A percentile compares a stretch with the other conserved stretches of the same genome.
phyloP scores from a whole-genome alignment of 805 yeast genomes.

The Ogataea neopini region DNA sequence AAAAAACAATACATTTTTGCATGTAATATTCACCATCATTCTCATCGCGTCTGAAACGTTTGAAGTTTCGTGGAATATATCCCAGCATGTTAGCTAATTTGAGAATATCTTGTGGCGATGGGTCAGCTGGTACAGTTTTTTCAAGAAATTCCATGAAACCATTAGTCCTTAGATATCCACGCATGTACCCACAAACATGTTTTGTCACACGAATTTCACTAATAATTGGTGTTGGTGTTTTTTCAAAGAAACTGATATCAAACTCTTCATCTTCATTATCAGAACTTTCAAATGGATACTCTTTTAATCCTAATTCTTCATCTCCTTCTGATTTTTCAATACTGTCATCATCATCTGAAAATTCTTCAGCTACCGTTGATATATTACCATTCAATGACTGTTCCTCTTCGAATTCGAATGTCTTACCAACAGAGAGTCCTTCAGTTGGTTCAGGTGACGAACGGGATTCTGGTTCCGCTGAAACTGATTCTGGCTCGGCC shows the following conservation, averaged over 20 bases:
- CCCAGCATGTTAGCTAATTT: slow-evolving; percentile 65
- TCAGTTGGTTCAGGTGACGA: slow-evolving; percentile 6
- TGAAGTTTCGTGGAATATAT: slow-evolving; percentile 35
- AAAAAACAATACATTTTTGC: slow-evolving; percentile 42
- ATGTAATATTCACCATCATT: slow-evolving; percentile 18
- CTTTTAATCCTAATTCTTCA: slow-evolving; percentile 10
- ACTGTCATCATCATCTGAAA: slow-evolving; percentile 6
- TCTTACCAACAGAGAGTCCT: slow-evolving; percentile 15
- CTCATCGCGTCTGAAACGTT: slow-evolving; percentile 13
- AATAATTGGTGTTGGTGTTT: slow-evolving; percentile 23
- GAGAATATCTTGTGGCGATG: slow-evolving; percentile 57
- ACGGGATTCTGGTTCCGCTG: slow-evolving; percentile 1
- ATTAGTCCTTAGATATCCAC: slow-evolving; percentile 53
- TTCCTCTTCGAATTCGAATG: slow-evolving; percentile 7
- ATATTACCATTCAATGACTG: slow-evolving; percentile 1
- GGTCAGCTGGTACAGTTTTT: slow-evolving; percentile 59
- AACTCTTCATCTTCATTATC: slow-evolving; percentile 8
- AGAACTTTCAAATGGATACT: slow-evolving; percentile 7
- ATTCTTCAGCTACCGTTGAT: slow-evolving; percentile 3
- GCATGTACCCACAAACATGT: slow-evolving; percentile 46
- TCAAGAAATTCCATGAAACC: slow-evolving; percentile 60
- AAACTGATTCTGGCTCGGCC: slow-evolving; percentile 1
- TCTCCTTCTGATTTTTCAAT: slow-evolving; percentile 8
- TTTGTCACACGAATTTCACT: slow-evolving; percentile 35
- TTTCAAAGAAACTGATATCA: slow-evolving; percentile 16